These are phyloP conservation scores for Penicillium sp. DNA, from an alignment of 2,329 filamentous ascomycete genomes.

Conservation along the genomic window DNA sequence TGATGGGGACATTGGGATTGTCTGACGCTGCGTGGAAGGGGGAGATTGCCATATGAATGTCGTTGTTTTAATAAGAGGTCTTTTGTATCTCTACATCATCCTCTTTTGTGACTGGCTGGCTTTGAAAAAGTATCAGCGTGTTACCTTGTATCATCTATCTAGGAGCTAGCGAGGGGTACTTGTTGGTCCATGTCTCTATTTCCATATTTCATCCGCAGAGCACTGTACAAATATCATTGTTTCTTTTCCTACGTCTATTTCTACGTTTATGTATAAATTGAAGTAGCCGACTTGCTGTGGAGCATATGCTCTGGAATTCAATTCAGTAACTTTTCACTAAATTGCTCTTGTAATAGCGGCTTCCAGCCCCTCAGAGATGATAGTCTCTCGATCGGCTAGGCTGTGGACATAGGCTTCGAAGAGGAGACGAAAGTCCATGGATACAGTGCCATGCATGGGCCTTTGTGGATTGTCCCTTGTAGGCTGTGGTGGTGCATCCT, in stretches of 20 bases:
- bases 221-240: constrained; percentile 27
- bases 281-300: background rate
- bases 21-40: constrained; percentile 86
- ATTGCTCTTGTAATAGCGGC: background rate
- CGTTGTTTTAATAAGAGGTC: constrained; percentile 14
- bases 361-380: background rate
- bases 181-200: constrained; percentile 9
- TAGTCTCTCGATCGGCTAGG: background rate
- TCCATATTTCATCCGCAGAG: constrained; percentile 5
- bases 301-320: background rate
- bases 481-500: too few species aligned
- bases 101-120: constrained; percentile 2
- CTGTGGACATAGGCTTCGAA: too few species aligned
- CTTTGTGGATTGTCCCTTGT: too few species aligned
- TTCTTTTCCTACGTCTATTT: constrained; percentile 2
- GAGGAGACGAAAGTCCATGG: too few species aligned
- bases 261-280: background rate
- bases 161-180: constrained; percentile 9
- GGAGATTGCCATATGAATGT: constrained; percentile 72
- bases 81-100: constrained; percentile 7
- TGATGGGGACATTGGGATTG: constrained; percentile 80
- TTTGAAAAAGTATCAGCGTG: constrained; percentile 15
- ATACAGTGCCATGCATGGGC: too few species aligned
- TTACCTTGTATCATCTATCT: constrained; percentile 12
- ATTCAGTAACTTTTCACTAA: too few species aligned